A percentile compares a stretch with the other conserved stretches of the same genome.
phyloP scores from a whole-genome alignment of 305 asterid genomes.

The Fraxinus sp. region DNA sequence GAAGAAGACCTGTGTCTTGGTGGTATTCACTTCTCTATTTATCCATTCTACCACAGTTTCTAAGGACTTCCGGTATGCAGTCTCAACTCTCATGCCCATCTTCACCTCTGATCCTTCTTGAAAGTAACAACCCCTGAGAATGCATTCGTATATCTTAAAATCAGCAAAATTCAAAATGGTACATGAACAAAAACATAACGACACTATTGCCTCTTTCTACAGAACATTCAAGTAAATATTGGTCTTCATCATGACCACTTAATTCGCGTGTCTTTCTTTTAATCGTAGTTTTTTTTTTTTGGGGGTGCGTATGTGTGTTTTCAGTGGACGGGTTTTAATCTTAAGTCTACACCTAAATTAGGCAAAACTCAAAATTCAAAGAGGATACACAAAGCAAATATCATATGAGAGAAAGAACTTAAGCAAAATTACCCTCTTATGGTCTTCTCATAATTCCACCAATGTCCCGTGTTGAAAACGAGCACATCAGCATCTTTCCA shows the following conservation, averaged over 20 bases:
- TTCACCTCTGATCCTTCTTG: constrained; percentile 75
- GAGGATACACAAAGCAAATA: background rate
- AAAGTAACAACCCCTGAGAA: constrained; percentile 82
- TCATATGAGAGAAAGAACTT: background rate
- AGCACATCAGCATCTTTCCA: constrained; percentile 85
- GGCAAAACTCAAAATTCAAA: background rate
- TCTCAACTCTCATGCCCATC: constrained; percentile 66
- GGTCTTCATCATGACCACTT: background rate
- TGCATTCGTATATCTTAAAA: constrained; percentile 12
- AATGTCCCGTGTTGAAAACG: constrained; percentile 82
- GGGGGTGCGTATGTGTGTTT: background rate
- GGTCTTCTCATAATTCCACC: constrained; percentile 98
- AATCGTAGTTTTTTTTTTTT: background rate
- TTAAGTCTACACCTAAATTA: background rate
- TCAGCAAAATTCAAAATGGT: constrained; percentile 12
- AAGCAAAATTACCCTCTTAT: constrained; percentile 55
- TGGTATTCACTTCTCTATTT: constrained; percentile 47
- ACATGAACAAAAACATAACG: background rate
- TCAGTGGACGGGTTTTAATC: background rate
- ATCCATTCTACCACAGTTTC: constrained; percentile 69
- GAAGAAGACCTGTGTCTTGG: constrained; percentile 72
- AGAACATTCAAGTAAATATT: background rate
- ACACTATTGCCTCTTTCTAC: background rate
- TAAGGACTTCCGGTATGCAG: constrained; percentile 65
- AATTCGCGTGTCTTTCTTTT: background rate